These are phyloP conservation scores for Rickenella mellea DNA, from an alignment of 768 basidiomycete species.

Conservation along the genomic window DNA sequence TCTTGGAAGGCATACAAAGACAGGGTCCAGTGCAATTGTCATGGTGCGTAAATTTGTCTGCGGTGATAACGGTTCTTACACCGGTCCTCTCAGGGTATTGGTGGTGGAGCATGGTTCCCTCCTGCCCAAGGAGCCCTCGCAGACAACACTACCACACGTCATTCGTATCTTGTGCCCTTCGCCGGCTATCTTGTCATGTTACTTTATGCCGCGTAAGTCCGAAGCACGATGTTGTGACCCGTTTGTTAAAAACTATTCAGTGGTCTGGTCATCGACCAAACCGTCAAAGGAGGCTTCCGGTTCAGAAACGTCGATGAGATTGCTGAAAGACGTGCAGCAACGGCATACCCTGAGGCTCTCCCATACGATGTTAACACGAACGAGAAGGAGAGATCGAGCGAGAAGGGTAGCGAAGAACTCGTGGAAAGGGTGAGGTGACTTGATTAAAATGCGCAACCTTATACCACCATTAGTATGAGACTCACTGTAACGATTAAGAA, in stretches of 20 bases:
- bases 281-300: constrained; percentile 38
- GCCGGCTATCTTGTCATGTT: constrained; percentile 51
- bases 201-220: constrained; percentile 44
- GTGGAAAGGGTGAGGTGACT: neutral
- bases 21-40: constrained; percentile 54
- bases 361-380: constrained; percentile 1
- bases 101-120: constrained; percentile 64
- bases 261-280: constrained; percentile 44
- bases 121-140: constrained; percentile 50
- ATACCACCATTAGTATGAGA: too few relatives aligned
- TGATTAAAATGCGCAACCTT: constrained; percentile 1
- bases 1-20: constrained; percentile 49
- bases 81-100: constrained; percentile 35
- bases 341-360: neutral
- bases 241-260: constrained; percentile 19
- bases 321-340: constrained; percentile 11
- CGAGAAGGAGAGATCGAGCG: too few relatives aligned
- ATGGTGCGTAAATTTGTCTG: constrained; percentile 28
- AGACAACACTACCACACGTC: constrained; percentile 35
- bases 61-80: neutral
- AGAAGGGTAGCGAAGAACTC: too few relatives aligned
- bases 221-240: constrained; percentile 2
- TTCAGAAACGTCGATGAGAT: constrained; percentile 38
- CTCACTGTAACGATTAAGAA: too few relatives aligned
- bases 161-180: constrained; percentile 53